Evolutionary conservation across 1,139 yeast genomes (phyloP).

Genomic region (Meyerozyma carpophila): DNA sequence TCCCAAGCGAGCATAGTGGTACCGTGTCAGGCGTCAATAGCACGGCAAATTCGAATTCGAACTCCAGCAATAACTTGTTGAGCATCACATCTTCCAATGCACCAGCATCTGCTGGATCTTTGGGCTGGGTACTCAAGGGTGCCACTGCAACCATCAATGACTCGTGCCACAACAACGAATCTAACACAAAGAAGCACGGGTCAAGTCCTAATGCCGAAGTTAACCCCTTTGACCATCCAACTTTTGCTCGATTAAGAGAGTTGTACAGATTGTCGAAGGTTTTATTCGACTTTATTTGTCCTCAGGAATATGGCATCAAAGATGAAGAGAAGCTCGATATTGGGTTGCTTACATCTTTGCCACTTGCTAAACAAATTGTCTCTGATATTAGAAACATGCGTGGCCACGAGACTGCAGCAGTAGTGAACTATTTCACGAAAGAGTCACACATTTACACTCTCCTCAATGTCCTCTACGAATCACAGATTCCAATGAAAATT

Average conservation of each 20-base stretch:
- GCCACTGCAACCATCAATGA: constrained; percentile 24
- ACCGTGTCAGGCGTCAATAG: constrained; percentile 8
- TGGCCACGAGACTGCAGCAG: constrained; percentile 71
- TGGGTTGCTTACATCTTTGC: constrained; percentile 90
- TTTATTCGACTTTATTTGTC: constrained; percentile 93
- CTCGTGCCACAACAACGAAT: constrained; percentile 17
- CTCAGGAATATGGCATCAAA: constrained; percentile 97
- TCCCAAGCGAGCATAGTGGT: constrained; percentile 28
- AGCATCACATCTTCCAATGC: constrained; percentile 20
- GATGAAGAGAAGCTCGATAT: constrained; percentile 94
- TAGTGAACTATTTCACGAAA: constrained; percentile 89
- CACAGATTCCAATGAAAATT: constrained; percentile 91
- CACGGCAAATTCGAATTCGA: constrained; percentile 3
- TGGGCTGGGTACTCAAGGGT: constrained; percentile 70
- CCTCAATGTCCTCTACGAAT: constrained; percentile 83
- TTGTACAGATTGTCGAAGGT: constrained; percentile 87
- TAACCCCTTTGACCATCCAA: constrained; percentile 77
- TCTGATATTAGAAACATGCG: constrained; percentile 78
- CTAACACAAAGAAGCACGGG: constrained; percentile 13
- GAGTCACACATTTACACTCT: constrained; percentile 96
- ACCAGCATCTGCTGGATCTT: constrained; percentile 56
- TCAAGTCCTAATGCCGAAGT: constrained; percentile 16
- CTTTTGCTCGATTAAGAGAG: constrained; percentile 78
- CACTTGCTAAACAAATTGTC: constrained; percentile 84
- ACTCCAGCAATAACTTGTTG: constrained; percentile 26